These are phyloP conservation scores for Meyerozyma sp. DNA, from an alignment of 1,139 yeast genomes.

Conservation along the genomic window DNA sequence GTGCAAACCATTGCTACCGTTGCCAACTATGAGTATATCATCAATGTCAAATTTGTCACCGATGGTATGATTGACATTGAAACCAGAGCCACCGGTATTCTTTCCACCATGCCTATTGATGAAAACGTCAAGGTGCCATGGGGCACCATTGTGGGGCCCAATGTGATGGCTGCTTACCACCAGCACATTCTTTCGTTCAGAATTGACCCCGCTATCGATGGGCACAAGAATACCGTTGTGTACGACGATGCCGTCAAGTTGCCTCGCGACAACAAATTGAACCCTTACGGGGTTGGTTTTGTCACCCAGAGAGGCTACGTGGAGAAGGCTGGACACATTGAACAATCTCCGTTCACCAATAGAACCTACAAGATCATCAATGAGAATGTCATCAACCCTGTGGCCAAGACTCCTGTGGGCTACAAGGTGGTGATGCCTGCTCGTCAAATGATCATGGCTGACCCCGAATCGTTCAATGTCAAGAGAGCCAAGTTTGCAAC, in stretches of 20 bases:
- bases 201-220: slow-evolving; percentile 85
- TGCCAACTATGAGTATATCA: slow-evolving; percentile 82
- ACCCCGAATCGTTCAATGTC: slow-evolving; percentile 53
- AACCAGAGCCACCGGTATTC: slow-evolving; percentile 85
- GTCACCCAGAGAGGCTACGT: slow-evolving; percentile 57
- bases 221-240: slow-evolving; percentile 73
- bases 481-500: slow-evolving; percentile 71
- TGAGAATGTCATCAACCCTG: slow-evolving; percentile 71
- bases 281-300: slow-evolving; percentile 76
- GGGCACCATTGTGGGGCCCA: slow-evolving; percentile 84
- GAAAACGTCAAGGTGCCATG: slow-evolving; percentile 68
- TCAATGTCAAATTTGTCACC: slow-evolving; percentile 73
- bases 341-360: slow-evolving; percentile 71
- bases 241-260: slow-evolving; percentile 69
- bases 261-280: slow-evolving; percentile 50
- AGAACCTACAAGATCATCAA: slow-evolving; percentile 77
- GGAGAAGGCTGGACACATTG: slow-evolving; percentile 69
- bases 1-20: slow-evolving; percentile 86
- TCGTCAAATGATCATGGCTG: slow-evolving; percentile 69
- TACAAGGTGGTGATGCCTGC: slow-evolving; percentile 79
- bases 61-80: slow-evolving; percentile 82
- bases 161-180: slow-evolving; percentile 84
- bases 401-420: slow-evolving; percentile 74
- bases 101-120: slow-evolving; percentile 81
- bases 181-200: slow-evolving; percentile 83